Evolutionary conservation across 768 basidiomycete genomes (phyloP).

Genomic region (Amyloporia xantha): DNA sequence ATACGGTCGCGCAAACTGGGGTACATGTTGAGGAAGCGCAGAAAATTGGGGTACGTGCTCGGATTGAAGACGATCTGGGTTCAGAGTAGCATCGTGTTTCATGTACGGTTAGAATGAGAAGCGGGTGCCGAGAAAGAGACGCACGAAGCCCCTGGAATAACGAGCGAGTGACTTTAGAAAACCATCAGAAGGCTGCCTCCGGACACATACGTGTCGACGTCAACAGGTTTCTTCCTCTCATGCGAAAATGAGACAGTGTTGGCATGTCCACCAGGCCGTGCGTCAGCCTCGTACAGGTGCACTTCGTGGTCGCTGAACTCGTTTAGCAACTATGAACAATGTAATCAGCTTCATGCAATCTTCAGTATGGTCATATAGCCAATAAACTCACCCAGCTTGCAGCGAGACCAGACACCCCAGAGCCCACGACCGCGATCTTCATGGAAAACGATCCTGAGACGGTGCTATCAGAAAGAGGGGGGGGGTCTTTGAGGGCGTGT

Average conservation of each 20-base stretch:
- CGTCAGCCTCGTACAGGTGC: constrained; percentile 65
- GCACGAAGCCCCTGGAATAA: constrained; percentile 47
- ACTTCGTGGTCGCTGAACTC: constrained; percentile 70
- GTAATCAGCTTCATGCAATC: not conserved
- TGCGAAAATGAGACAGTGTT: constrained; percentile 57
- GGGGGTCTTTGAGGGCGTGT: no score
- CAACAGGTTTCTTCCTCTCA: constrained; percentile 32
- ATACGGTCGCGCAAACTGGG: constrained; percentile 36
- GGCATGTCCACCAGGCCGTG: constrained; percentile 67
- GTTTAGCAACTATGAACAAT: constrained; percentile 48
- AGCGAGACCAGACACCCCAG: constrained; percentile 73
- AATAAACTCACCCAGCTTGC: constrained; percentile 57
- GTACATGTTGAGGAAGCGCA: constrained; percentile 53
- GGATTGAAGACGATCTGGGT: constrained; percentile 74
- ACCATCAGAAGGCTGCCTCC: not conserved
- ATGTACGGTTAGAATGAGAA: constrained; percentile 73
- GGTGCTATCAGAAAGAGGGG: no score
- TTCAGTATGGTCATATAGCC: not conserved
- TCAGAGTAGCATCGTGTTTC: constrained; percentile 68
- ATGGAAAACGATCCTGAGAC: constrained; percentile 10
- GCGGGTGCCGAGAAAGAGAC: constrained; percentile 30
- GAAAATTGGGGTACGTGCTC: constrained; percentile 71
- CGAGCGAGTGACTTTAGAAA: not conserved
- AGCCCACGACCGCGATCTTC: constrained; percentile 64
- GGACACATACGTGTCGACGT: constrained; percentile 63